A percentile compares a stretch with the other conserved stretches of the same genome.
Conservation (phyloP, 768 basidiomycete genomes). For the Chalciporus chontae region DNA sequence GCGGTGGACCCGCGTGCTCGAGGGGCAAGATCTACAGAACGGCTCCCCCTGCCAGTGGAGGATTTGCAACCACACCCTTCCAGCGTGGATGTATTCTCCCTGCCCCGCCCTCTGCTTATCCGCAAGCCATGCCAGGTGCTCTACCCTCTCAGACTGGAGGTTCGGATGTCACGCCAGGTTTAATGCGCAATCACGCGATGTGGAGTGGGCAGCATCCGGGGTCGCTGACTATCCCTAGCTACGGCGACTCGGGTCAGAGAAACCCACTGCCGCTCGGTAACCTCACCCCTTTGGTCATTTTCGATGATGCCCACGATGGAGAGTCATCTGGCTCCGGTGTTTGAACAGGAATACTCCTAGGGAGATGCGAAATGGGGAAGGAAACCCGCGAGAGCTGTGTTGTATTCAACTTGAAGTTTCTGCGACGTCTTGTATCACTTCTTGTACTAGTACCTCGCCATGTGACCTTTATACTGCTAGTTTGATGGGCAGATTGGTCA, state of each 20-base stretch:
- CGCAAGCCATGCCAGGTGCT: constrained; percentile 27
- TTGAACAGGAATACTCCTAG: not conserved
- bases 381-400: not conserved
- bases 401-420: not conserved
- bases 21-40: not conserved
- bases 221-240: not conserved
- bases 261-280: constrained; percentile 5
- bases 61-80: not conserved
- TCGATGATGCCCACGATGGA: not conserved
- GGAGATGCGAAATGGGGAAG: not conserved
- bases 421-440: too few relatives aligned
- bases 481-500: too few relatives aligned
- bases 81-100: constrained; percentile 11
- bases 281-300: not conserved
- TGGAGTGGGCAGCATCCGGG: not conserved
- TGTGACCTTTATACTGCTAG: not conserved
- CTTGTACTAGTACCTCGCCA: not conserved
- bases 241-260: not conserved
- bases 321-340: not conserved
- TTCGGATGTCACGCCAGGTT: not conserved
- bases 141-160: constrained; percentile 7
- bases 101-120: constrained; percentile 24
- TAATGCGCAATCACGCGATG: not conserved
- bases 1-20: not conserved
- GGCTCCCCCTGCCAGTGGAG: not conserved